Base-by-base conservation (phyloP, 768 basidiomycete species). In the Rhizopogon vinicolor region DNA sequence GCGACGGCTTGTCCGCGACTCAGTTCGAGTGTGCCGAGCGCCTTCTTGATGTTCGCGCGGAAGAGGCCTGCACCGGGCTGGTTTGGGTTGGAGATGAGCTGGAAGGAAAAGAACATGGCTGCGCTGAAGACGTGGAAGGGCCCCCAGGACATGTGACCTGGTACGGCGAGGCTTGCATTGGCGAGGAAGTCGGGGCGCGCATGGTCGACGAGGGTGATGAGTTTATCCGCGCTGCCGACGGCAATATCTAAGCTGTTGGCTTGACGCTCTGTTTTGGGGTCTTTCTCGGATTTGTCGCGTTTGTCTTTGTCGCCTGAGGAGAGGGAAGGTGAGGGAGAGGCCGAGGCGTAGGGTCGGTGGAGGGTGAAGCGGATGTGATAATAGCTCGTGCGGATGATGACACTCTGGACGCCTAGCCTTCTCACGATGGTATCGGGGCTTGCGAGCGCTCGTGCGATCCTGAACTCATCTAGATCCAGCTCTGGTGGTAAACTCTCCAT, bases 21-120 rank as follows among this genome's bases (percentile, higher is more conserved):
- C 62, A 85, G 81, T 57, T 87, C 86, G 29, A 91, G 76, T 18
- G 83, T 84, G 12, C 74, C 65, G 57, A 86, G 78, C 13, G 86
- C 84, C 66, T 85, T 87, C 62, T 79, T 80, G 63, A 93, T 87
- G 62, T 85, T 87, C 35, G 80, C 79, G 18, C 89, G 86, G 73
- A 91, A 91, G 37, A 89, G 75, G 29, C 81, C 81, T 42, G 87
- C 87, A 25, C 87, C 89, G 44, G 87, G 86, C 59, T 90, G 89
- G 58, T 88, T 87, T 50, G 89, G 86, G 62, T 89, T 85, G 37
- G 85, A 80, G 62, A 91, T 86, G 48, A 92, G 79, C 63, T 92
- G 89, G 73, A 91, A 91, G n/a, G 88, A 87, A 79, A 92, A 91
- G 72, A 92, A 92, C 85, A 92, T 91, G 48, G 88, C 88, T 18